Base-by-base conservation (phyloP, 371 early-diverging fungal genomes). In the Mucor sp. region DNA sequence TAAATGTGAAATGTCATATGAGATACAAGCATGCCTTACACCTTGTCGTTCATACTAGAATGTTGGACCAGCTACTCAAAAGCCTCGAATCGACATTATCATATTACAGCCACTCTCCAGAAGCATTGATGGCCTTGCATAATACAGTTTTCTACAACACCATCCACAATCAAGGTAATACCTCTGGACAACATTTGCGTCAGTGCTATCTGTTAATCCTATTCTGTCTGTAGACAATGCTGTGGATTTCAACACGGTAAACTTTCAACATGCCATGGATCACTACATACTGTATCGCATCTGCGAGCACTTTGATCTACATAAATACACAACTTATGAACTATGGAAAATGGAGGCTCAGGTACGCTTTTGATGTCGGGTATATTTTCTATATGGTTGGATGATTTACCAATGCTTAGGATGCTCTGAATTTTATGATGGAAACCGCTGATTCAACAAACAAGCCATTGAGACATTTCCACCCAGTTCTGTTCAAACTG, bases 61-160 rank as follows among this genome's bases (percentile, higher is more conserved):
- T 32, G 6, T 28, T 32, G 19, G 43, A 2, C 4, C 27, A 14
- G 15, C 19, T 65, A 4, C 6, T 69, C 14, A n/a, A 64, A 37
- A 37, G 32, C 23, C 30, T 65, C 19, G 30, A 30, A 2, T 21
- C 21, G 6, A 74, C 75, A 4, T 37, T 74, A 27, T 43, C 43
- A 11, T 72, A 69, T 35, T 62, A 69, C 56, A 48, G 58, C 5
- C 23, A 60, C 19, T 62, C 57, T 15, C 6, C 32, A 19, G 33
- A 70, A 33, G 66, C 63, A 1, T 41, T 25, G 17, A 43, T 61
- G 11, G 64, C 68, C 0, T 60, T 77, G 9, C 66, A 67, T 48
- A 33, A 43, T 28, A 66, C 70, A 3, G 19, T 78, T 25, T 78
- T 78, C 48, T 60, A 69, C 4, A 71, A 72, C 1, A 59, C 47